Conservation (phyloP, 495 filamentous ascomycete species). For the Hypoxylon lienhwacheense region DNA sequence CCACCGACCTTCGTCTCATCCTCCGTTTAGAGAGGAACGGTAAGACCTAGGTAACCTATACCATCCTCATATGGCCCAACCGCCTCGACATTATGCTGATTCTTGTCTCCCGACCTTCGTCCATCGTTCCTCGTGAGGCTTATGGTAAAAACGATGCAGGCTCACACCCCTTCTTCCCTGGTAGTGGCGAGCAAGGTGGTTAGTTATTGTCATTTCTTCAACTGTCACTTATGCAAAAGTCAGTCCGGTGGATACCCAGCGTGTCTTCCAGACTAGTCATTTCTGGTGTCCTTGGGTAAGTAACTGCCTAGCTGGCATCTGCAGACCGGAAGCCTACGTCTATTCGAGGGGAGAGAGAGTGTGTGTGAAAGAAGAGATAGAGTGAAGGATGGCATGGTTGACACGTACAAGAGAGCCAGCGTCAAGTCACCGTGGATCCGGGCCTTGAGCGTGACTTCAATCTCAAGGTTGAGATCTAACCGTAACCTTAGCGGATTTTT, state of each 20-base stretch:
- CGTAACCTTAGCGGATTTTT: conserved; percentile 74
- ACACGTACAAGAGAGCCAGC: conserved; percentile 77
- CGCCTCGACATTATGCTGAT: neutral
- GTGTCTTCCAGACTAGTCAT: conserved; percentile 1
- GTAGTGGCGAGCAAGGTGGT: conserved; percentile 16
- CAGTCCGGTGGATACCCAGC: conserved; percentile 17
- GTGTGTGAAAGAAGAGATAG: conserved; percentile 7
- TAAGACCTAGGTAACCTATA: no score
- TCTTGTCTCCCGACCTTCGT: neutral
- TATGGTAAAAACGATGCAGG: conserved; percentile 3
- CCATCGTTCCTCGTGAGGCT: no score
- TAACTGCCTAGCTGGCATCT: neutral
- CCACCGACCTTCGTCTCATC: no score
- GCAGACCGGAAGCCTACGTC: no score
- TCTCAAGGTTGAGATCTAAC: conserved; percentile 83
- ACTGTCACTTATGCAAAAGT: conserved; percentile 23
- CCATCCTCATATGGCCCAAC: no score
- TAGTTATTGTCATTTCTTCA: conserved; percentile 21
- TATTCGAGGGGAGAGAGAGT: neutral
- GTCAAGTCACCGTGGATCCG: conserved; percentile 91
- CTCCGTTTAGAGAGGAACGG: no score
- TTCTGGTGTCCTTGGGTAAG: neutral
- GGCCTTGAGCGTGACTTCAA: conserved; percentile 88
- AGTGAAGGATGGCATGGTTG: neutral
- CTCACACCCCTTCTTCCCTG: conserved; percentile 28